Percentiles rank a stretch among this genome's conserved stretches.
phyloP scores from a whole-genome alignment of 805 yeast genomes.

The Yamadazyma takamatsuzukensis region DNA sequence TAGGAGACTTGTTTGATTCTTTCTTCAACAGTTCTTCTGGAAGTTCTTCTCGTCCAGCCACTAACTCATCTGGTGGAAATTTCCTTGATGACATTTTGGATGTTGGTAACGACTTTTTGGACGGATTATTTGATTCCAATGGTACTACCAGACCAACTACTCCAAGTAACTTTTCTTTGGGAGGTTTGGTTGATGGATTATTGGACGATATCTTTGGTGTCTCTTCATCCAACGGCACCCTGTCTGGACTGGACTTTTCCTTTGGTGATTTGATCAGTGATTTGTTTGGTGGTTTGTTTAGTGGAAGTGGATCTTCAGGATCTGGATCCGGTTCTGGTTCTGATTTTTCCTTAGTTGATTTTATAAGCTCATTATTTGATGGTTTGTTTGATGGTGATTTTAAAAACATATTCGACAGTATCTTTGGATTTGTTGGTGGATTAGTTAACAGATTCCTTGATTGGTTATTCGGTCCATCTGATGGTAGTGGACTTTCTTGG shows the following conservation, averaged over 20 bases:
- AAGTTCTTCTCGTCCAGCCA: constrained; percentile 2
- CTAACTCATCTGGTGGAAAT: constrained; percentile 9
- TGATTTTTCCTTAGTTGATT: constrained; percentile 5
- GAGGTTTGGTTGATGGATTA: constrained; percentile 11
- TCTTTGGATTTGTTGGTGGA: constrained; percentile 2
- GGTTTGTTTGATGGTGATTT: constrained; percentile 6
- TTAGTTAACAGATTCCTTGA: constrained; percentile 8
- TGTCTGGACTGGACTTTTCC: constrained; percentile 9
- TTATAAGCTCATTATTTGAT: constrained; percentile 3
- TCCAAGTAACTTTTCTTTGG: constrained; percentile 12
- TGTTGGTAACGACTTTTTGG: constrained; percentile 11
- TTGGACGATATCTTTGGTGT: constrained; percentile 14
- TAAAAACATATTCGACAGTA: constrained; percentile 1
- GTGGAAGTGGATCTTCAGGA: constrained; percentile 3
- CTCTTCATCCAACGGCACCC: constrained; percentile 7
- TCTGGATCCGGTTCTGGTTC: constrained; percentile 3
- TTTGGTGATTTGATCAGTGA: constrained; percentile 10
- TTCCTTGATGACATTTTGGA: background rate
- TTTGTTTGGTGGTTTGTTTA: constrained; percentile 11
- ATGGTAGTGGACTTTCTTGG: constrained; percentile 5
- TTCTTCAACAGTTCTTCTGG: constrained; percentile 1
- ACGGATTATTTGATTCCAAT: constrained; percentile 11
- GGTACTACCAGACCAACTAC: constrained; percentile 2
- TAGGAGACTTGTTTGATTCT: constrained; percentile 7
- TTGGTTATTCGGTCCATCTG: constrained; percentile 9